Evolutionary conservation across 106 monocot species (phyloP).

Genomic region (Narthecium ossifragum): DNA sequence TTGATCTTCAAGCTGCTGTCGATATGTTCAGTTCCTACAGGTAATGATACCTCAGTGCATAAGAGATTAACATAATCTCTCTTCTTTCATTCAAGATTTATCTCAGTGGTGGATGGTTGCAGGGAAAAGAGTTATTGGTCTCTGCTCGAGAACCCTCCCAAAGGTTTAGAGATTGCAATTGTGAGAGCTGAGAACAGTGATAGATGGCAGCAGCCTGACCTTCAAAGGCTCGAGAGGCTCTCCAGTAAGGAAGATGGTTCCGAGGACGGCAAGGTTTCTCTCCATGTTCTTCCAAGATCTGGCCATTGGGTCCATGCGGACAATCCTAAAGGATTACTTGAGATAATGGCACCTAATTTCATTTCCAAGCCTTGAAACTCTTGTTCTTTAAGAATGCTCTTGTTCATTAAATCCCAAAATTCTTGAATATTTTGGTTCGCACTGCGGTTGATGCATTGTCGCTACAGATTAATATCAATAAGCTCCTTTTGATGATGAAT

Average conservation of each 20-base stretch:
- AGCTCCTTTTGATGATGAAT: too few relatives aligned
- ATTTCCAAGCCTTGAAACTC: slow-evolving; percentile 18
- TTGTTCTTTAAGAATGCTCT: too few relatives aligned
- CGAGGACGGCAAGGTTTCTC: slow-evolving; percentile 50
- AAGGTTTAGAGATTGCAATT: slow-evolving; percentile 59
- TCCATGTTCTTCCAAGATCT: slow-evolving; percentile 72
- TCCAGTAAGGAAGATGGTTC: slow-evolving; percentile 16
- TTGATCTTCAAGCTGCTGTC: slow-evolving; percentile 73
- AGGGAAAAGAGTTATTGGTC: slow-evolving; percentile 81
- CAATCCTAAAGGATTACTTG: slow-evolving; percentile 89
- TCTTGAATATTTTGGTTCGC: too few relatives aligned
- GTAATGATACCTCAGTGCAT: slow-evolving; percentile 26
- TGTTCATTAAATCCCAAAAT: too few relatives aligned
- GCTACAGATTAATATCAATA: too few relatives aligned
- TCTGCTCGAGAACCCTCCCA: slow-evolving; percentile 74
- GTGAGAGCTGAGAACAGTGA: slow-evolving; percentile 87
- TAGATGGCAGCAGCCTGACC: slow-evolving; percentile 49
- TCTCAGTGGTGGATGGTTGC: slow-evolving; percentile 4
- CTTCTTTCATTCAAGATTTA: too few relatives aligned
- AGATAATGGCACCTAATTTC: slow-evolving; percentile 83
- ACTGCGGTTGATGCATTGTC: too few relatives aligned
- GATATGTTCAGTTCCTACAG: slow-evolving; percentile 85
- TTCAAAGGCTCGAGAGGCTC: slow-evolving; percentile 40
- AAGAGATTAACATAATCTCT: too few relatives aligned
- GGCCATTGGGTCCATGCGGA: slow-evolving; percentile 99